Evolutionary conservation across 257 asterid genomes (phyloP).

Genomic region (Primulina huaijiensis): DNA sequence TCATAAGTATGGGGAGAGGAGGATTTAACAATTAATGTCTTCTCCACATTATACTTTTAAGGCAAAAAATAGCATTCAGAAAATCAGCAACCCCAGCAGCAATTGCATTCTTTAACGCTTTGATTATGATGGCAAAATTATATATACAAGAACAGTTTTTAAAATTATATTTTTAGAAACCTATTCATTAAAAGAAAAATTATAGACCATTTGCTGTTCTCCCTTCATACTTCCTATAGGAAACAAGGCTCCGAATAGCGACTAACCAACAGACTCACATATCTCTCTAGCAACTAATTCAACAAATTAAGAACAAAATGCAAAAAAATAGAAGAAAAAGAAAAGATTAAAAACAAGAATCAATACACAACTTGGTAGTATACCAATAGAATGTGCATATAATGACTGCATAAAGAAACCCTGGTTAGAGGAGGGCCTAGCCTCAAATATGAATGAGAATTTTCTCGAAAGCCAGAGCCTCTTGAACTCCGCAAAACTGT

Average conservation of each 20-base stretch:
- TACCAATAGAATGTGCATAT: conserved; percentile 68
- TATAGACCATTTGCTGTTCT: not conserved
- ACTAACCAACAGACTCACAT: conserved; percentile 7
- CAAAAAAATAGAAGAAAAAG: not conserved
- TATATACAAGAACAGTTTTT: not conserved
- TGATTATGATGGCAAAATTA: not conserved
- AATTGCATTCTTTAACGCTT: not conserved
- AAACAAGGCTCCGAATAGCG: not conserved
- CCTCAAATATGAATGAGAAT: conserved; percentile 79
- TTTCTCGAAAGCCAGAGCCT: conserved; percentile 67
- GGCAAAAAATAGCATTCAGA: not conserved
- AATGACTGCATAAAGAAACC: conserved; percentile 87
- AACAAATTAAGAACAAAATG: not conserved
- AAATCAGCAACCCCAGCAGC: not conserved
- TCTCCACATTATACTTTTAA: not conserved
- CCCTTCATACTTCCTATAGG: not conserved
- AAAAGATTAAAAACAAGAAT: not conserved
- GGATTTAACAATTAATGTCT: not conserved
- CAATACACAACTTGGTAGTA: conserved; percentile 13
- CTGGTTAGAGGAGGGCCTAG: conserved; percentile 71
- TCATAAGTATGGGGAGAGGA: not conserved
- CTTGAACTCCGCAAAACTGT: conserved; percentile 64
- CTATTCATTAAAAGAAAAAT: not conserved
- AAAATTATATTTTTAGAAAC: not conserved
- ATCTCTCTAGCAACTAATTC: not conserved